These are phyloP conservation scores for Yueomyces sinensis DNA, from an alignment of 805 yeast genomes.

Conservation along the genomic window DNA sequence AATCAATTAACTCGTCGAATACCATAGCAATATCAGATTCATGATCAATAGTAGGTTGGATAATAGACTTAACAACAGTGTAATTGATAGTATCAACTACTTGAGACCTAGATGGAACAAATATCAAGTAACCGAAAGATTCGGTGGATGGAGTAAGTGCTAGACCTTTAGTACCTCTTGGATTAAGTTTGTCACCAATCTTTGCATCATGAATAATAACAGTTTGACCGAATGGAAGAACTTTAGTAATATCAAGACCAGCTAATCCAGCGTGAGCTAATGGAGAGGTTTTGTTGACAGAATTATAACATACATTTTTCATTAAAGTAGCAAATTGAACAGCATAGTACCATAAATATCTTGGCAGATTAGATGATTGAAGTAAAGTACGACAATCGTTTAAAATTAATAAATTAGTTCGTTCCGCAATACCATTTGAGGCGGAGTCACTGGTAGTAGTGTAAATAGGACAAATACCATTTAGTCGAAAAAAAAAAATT, in stretches of 20 bases:
- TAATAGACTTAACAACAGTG: background rate
- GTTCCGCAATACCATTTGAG: conserved; percentile 6
- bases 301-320: conserved; percentile 2
- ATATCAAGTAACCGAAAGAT: conserved; percentile 3
- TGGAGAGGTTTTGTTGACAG: background rate
- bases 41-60: no score
- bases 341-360: conserved; percentile 5
- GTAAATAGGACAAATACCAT: conserved; percentile 3
- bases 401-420: conserved; percentile 4
- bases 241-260: conserved; percentile 2
- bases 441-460: conserved; percentile 5
- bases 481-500: background rate
- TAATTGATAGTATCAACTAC: conserved; percentile 2
- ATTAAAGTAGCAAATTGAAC: conserved; percentile 3
- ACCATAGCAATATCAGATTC: no score
- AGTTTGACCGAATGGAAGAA: conserved; percentile 5
- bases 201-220: conserved; percentile 2
- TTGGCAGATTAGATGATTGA: conserved; percentile 2
- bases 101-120: conserved; percentile 1
- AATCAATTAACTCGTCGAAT: no score
- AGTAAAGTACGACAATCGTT: conserved; percentile 7
- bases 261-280: conserved; percentile 2
- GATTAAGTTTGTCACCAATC: background rate
- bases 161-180: conserved; percentile 1
- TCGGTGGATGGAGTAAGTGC: conserved; percentile 2